These are phyloP conservation scores for Anisodus acutangulus DNA, from an alignment of 257 asterid genomes.

Conservation along the genomic window DNA sequence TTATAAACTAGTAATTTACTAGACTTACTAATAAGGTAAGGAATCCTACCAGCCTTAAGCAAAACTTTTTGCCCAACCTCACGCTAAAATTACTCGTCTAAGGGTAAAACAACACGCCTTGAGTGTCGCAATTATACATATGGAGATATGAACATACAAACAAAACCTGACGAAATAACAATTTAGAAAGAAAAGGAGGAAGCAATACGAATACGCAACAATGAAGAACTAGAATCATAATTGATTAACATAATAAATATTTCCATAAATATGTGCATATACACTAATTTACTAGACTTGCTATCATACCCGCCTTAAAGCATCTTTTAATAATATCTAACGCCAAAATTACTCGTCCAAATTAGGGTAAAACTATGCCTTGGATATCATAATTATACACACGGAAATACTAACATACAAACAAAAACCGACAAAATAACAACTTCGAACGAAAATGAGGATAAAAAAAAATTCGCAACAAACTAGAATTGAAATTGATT, in stretches of 20 bases:
- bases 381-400: too few species aligned
- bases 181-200: too few species aligned
- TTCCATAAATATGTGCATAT: too few species aligned
- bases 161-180: too few species aligned
- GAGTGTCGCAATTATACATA: background rate
- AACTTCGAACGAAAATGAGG: background rate
- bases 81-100: background rate
- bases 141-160: too few species aligned
- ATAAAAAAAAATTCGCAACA: background rate
- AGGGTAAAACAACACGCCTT: background rate
- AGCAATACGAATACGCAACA: too few species aligned
- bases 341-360: background rate
- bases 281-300: too few species aligned
- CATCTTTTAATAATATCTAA: background rate
- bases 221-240: background rate
- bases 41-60: background rate
- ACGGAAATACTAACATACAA: background rate
- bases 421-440: background rate
- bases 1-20: too few species aligned
- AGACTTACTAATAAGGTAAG: background rate
- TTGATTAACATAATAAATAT: background rate
- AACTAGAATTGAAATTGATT: background rate
- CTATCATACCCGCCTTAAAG: background rate
- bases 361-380: background rate
- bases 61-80: background rate